Base-by-base conservation (phyloP, 345 rosid genomes). In the Cardamine resedifolia region DNA sequence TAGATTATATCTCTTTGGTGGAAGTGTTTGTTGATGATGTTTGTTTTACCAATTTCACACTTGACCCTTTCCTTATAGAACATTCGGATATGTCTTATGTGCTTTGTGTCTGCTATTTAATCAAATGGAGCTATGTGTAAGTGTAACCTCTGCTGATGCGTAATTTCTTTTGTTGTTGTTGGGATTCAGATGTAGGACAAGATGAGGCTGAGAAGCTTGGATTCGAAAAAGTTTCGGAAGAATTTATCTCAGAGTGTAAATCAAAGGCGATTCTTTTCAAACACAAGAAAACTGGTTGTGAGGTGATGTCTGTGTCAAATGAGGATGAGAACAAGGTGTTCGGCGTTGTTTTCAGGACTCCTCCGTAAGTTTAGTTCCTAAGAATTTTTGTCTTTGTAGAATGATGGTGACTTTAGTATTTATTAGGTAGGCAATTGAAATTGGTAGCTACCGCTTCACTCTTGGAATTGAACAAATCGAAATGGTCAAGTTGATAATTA, bases 281-380 rank as follows among this genome's bases (percentile, higher is more conserved):
- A 68, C 99, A 95, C 78, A 95, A 88, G 84, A 91, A 88, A 80
- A 90, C 97, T 2, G 98, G 98, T 21, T 85, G 94, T 7, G 91
- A 95, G 78, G 84, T 95, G 49, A 89, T 91, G 93, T 91, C 97
- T 34, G 96, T 95, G 55, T 87, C 96, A 6, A 95, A 95, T 24
- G 87, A 85, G 14, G 97, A 90, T 44, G 95, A 90, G 87, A 90
- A 90, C 77, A 90, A 90, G 82, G 97, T 88, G 66, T 90, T 88
- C 3, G 97, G 97, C 53, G 79, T 90, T 78, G 89, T 90, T 66
- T 75, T 90, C 50, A 90, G 99, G 47, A 95, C 98, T 23, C 98
- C 98, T 1, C 97, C 98, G 91, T 90, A 80, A 84, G 97, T 83
- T 15, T 48, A 26, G 0, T 20, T 33, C 10, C 4, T 7, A 34